Base-by-base conservation (phyloP, 1,284 basidiomycete species). In the Fomitopsis palustris region DNA sequence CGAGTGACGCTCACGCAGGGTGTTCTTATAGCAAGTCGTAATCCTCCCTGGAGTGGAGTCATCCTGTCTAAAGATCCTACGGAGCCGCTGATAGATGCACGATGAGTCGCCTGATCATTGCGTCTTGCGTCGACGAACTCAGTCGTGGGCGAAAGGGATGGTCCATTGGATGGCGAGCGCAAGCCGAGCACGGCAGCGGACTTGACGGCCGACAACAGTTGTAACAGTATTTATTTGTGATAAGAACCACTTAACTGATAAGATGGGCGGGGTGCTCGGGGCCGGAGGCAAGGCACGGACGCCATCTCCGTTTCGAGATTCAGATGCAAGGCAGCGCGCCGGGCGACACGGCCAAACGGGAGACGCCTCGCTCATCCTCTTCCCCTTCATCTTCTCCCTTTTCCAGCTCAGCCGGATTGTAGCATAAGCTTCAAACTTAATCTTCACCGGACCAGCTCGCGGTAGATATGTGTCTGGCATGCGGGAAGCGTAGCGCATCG, bases 331-430 rank as follows among this genome's bases (percentile, higher is more conserved):
- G 41, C 41, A 57, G 63, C 43, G 61, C 69, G 55, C 60, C 61
- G 38, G 62, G 65, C 41, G 35, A 59, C 4, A 58, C 62, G 47
- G 57, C 49, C 33, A 63, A 59, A 39, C 77, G 65, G 62, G 64
- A 31, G 66, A 71, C 54, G 61, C 62, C 21, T 65, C 65, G 1
- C 68, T 79, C 57, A 61, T 61, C 54, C 66, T 5, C 19, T 4
- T 21, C n/a, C n/a, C 27, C 49, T 10, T 45, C 42, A 4, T 8
- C 6, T 19, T 42, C 47, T 53, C 31, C 42, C 49, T 16, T 5
- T n/a, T 23, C 31, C 27, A 1, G 21, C 21, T 21, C 45, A 12
- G 16, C 27, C 27, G 14, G 19, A 12, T 27, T 47, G 45, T 47
- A 47, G 27, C 45, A 23, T 47, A 47, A 19, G 25, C 21, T 16